Base-by-base conservation (phyloP, 345 rosid species). In the Jatropha curcas region DNA sequence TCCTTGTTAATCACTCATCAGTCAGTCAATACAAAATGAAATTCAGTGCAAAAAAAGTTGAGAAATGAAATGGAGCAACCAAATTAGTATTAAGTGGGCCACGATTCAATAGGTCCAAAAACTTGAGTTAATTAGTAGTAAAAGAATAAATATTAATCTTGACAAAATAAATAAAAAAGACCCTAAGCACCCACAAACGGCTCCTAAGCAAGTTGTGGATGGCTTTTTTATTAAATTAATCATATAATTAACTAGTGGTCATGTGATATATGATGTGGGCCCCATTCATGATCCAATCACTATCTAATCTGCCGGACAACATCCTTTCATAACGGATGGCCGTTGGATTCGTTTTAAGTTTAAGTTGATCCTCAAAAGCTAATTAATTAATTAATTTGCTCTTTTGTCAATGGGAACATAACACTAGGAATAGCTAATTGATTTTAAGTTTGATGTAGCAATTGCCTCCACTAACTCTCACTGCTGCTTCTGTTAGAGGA, bases 71-170 rank as follows among this genome's bases (percentile, higher is more conserved):
- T 3, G 16, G 39, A 41, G 5, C 14, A 24, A 37, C 22, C 7
- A 41, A 60, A 31, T n/a, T 13, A 41, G 24, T 20, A 24, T 12
- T 37, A 9, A 43, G 37, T 24, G 64, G 56, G 5, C 63, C 65
- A 70, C 65, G 39, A 57, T 28, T 41, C 30, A 39, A 70, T 27
- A 56, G 0, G 37, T 70, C 62, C 64, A 70, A 43, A 41, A n/a
- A 53, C 3, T 17, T 65, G 43, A 25, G 68, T 45, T 65, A 9
- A 53, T 6, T 27, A 3, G 51, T 16, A 9, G 39, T 56, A 39
- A 55, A 53, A 53, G 52, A 68, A 68, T 67, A 11, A 51, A 66
- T 25, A 65, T 65, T 45, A 45, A 65, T 55, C 39, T 65, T 28
- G 69, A 67, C 28, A 30, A 67, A 28, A 48, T 17, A 41, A 14